Evolutionary conservation across 768 basidiomycete species (phyloP).

Genomic region (Trametes coccinea): DNA sequence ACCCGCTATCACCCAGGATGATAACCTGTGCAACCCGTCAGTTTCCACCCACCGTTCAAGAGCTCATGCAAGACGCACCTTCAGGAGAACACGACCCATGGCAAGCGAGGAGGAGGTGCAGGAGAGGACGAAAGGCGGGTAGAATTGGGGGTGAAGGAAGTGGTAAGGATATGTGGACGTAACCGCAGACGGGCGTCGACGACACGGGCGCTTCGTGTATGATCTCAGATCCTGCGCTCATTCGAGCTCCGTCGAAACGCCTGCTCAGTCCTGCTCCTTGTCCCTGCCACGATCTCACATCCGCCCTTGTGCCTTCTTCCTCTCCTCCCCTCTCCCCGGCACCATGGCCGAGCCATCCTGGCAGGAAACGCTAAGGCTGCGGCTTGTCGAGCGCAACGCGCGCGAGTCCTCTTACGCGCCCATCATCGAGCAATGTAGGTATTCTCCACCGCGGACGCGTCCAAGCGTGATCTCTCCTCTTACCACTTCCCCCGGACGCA

Average conservation of each 20-base stretch:
- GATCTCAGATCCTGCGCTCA: slow-evolving; percentile 25
- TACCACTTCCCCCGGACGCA: slow-evolving; percentile 11
- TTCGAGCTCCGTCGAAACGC: slow-evolving; percentile 32
- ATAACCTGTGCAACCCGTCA: slow-evolving; percentile 68
- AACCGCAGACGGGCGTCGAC: slow-evolving; percentile 12
- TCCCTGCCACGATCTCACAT: slow-evolving; percentile 13
- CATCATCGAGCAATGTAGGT: slow-evolving; percentile 91
- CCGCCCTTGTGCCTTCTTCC: slow-evolving; percentile 2
- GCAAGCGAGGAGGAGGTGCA: slow-evolving; percentile 18
- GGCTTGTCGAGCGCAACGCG: slow-evolving; percentile 82
- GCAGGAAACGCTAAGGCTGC: slow-evolving; percentile 79
- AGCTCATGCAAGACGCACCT: slow-evolving; percentile 47
- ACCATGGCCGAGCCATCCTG: slow-evolving; percentile 81
- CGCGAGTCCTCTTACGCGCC: slow-evolving; percentile 78
- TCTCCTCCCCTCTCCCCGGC: slow-evolving; percentile 3
- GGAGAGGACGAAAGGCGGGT: slow-evolving; percentile 20
- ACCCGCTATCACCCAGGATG: slow-evolving; percentile 98
- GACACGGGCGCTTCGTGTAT: slow-evolving; percentile 16
- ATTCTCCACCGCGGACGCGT: slow-evolving; percentile 3
- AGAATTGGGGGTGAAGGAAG: slow-evolving; percentile 15
- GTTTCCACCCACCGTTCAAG: neutral
- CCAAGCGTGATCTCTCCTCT: neutral
- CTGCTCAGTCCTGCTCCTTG: slow-evolving; percentile 10
- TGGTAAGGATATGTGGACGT: slow-evolving; percentile 18
- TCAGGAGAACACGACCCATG: slow-evolving; percentile 88